A percentile compares a stretch with the other conserved stretches of the same genome.
Evolutionary conservation across 2,329 filamentous ascomycete genomes (phyloP).

Genomic region (Botrytis squamosa): DNA sequence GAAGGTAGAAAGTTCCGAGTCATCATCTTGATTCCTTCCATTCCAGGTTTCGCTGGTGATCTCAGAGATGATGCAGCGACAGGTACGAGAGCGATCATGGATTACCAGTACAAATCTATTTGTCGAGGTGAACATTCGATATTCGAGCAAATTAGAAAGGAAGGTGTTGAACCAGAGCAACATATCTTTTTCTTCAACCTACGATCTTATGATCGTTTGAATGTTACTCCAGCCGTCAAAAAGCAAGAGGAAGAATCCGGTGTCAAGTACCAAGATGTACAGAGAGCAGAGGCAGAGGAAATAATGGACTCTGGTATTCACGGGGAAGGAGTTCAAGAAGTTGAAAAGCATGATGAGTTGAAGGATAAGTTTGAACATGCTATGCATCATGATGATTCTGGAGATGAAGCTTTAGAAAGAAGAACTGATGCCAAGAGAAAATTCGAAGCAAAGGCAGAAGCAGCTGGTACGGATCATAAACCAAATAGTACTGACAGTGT

Average conservation of each 20-base stretch:
- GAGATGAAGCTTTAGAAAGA: conserved; percentile 42
- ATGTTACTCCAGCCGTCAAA: conserved; percentile 71
- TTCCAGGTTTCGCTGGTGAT: conserved; percentile 93
- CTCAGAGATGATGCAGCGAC: conserved; percentile 77
- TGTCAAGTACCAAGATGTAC: conserved; percentile 80
- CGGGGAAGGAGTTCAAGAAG: conserved; percentile 47
- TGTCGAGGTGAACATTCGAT: conserved; percentile 90
- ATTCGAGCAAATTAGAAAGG: conserved; percentile 69
- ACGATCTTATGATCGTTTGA: conserved; percentile 87
- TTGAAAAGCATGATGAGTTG: conserved; percentile 46
- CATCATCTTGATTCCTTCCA: conserved; percentile 84
- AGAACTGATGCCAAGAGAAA: conserved; percentile 49
- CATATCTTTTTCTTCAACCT: conserved; percentile 95
- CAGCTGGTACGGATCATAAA: conserved; percentile 36
- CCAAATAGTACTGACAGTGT: conserved; percentile 47
- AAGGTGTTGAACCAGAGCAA: conserved; percentile 73
- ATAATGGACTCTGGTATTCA: conserved; percentile 77
- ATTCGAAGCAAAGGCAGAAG: conserved; percentile 51
- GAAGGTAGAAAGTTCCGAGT: conserved; percentile 86
- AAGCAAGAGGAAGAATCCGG: conserved; percentile 78
- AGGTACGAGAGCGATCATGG: conserved; percentile 90
- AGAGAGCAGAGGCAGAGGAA: conserved; percentile 84
- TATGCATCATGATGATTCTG: conserved; percentile 35
- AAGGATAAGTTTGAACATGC: conserved; percentile 46
- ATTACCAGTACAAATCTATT: conserved; percentile 97